Base-by-base conservation (phyloP, 2,329 filamentous ascomycete species). In the Tolypocladium ophioglossoides region DNA sequence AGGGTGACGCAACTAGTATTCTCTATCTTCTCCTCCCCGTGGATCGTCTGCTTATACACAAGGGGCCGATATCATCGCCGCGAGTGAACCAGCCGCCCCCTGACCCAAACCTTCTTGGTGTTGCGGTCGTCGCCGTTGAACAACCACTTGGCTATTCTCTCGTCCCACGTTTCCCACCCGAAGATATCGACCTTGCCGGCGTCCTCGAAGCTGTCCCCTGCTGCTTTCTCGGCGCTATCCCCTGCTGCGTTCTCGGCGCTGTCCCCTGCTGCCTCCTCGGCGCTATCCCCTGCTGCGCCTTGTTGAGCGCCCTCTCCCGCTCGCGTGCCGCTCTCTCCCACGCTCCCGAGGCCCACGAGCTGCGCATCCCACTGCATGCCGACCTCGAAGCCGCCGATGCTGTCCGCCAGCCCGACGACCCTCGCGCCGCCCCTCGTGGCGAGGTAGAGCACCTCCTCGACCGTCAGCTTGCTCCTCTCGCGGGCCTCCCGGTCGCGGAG, bases 101-200 rank as follows among this genome's bases (percentile, higher is more conserved):
- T 84, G 2, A 97, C 91, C 92, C 92, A 99, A 6, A 99, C 94
- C 61, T 79, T 84, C 62, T 78, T 79, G 3, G 91, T 92, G 69
- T 97, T 97, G 61, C 92, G 78, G 71, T 97, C 94, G 74, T 97
- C 91, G 0, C 94, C 94, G 60, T 83, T 87, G 72, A 88, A 99
- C 57, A 97, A 76, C 94, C 94, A 99, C 76, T 99, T 99, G 52
- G 89, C 88, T 12, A 97, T 73, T 64, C 77, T 82, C 64, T 97
- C 89, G 40, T 86, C 82, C 89, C 88, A 95, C n/a, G 66, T 81
- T 78, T 97, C 92, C 81, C 86, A 90, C 1, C 91, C 91, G 74
- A 96, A 99, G 0, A 96, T 69, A 69, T 96, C 91, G 0, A 96
- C 89, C 49, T 85, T 83, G 0, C 86, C 84, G 1, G 72, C 71